A percentile compares a stretch with the other conserved stretches of the same genome.
These are phyloP conservation scores for Pseudohyphozyma bogoriensis DNA, from an alignment of 768 basidiomycete species.

Conservation along the genomic window DNA sequence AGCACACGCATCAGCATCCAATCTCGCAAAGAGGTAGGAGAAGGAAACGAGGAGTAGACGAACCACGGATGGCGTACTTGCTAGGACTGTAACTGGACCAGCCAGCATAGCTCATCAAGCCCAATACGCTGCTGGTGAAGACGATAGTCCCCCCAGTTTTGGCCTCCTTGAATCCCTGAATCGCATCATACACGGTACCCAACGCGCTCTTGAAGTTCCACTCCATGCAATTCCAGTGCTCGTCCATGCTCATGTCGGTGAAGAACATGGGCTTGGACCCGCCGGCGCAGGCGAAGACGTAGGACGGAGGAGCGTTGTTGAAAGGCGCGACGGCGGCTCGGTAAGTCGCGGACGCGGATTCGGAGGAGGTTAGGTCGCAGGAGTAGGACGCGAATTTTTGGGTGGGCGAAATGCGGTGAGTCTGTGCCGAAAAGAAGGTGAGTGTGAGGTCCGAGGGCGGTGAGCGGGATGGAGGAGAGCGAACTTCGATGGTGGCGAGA, in stretches of 20 bases:
- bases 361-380: conserved; percentile 50
- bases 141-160: conserved; percentile 63
- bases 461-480: conserved; percentile 20
- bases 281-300: conserved; percentile 72
- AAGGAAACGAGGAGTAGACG: conserved; percentile 17
- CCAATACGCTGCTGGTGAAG: conserved; percentile 57
- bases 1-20: not conserved
- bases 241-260: conserved; percentile 55
- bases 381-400: conserved; percentile 62
- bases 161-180: conserved; percentile 55
- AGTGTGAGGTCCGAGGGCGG: not conserved
- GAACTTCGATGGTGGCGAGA: conserved; percentile 55
- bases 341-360: conserved; percentile 53
- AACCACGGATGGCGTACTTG: conserved; percentile 78
- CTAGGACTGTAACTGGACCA: conserved; percentile 71
- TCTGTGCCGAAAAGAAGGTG: conserved; percentile 43
- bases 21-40: not conserved
- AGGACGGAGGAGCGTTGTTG: conserved; percentile 57
- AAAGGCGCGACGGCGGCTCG: conserved; percentile 50
- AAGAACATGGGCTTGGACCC: conserved; percentile 56
- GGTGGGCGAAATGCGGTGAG: conserved; percentile 46
- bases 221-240: conserved; percentile 52
- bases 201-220: conserved; percentile 52
- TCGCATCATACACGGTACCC: conserved; percentile 53
- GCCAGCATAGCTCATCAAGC: conserved; percentile 64